Conservation (phyloP, 208 protist species). For the Porcisia deanei region DNA sequence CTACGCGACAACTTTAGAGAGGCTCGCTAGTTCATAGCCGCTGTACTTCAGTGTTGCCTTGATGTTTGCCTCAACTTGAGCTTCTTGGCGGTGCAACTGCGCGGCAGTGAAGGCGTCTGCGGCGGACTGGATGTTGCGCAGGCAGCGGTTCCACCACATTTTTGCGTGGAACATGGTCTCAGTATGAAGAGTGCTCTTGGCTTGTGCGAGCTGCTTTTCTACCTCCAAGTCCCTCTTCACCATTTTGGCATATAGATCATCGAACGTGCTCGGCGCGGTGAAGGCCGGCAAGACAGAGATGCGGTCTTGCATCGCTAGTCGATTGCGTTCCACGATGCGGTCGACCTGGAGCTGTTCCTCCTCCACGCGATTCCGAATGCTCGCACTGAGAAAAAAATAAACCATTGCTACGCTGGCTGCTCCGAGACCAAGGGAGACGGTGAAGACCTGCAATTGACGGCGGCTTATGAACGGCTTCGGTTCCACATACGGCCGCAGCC, state of each 20-base stretch:
- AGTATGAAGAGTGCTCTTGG: conserved; percentile 69
- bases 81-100: conserved; percentile 45
- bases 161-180: conserved; percentile 77
- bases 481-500: conserved; percentile 75
- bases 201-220: conserved; percentile 39
- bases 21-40: conserved; percentile 60
- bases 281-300: conserved; percentile 58
- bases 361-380: conserved; percentile 56
- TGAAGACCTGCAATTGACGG: conserved; percentile 65
- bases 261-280: conserved; percentile 72
- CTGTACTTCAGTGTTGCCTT: conserved; percentile 48
- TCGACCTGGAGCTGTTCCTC: conserved; percentile 61
- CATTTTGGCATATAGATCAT: conserved; percentile 75
- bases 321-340: conserved; percentile 48
- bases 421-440: conserved; percentile 66
- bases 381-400: conserved; percentile 79
- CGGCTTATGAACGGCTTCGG: conserved; percentile 82
- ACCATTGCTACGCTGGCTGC: conserved; percentile 49
- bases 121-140: conserved; percentile 73
- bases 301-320: conserved; percentile 43
- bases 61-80: conserved; percentile 46
- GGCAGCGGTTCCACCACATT: conserved; percentile 83
- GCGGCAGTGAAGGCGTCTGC: conserved; percentile 33
- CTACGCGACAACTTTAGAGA: conserved; percentile 31
- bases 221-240: conserved; percentile 53